Base-by-base conservation (phyloP, 345 rosid species). In the Citrus maxima region DNA sequence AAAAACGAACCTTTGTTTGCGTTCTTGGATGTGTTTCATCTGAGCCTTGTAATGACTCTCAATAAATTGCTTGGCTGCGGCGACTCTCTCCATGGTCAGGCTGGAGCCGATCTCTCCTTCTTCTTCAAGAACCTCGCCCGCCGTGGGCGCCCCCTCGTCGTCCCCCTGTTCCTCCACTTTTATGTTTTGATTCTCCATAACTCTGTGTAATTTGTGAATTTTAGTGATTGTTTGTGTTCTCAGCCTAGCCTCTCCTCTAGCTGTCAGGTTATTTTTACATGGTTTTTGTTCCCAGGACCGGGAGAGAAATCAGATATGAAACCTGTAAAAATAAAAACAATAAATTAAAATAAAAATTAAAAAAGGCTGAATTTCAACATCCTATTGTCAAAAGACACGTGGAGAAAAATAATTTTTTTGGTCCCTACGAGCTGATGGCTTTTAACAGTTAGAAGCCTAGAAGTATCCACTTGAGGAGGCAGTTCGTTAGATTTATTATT, bases 1-100 rank as follows among this genome's bases (percentile, higher is more conserved):
- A 42, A 4, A 56, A 3, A 16, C 14, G 67, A 54, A 92, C 98
- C 99, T 88, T 82, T 93, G 87, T 80, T 80, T 90, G 71, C 99
- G 92, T 58, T 95, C 92, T 77, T 86, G 95, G 73, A 91, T 89
- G 59, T 88, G 95, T 83, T 88, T 95, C 97, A 83, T 93, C 35
- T 95, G 99, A 42, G 84, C 86, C 82, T 90, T 92, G 87, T 95
- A 95, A 75, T 92, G 98, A 38, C 84, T 89, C 88, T 95, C 99
- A n/a, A 93, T 95, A 75, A 86, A 95, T 83, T 91, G 95, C 78
- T 95, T 93, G 10, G 98, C 97, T 9, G 96, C 99, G 49, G 94
- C 99, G 37, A 88, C 98, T 84, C 86, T 91, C 90, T 93, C 92
- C 83, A 88, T 83, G 55, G 97, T 93, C 83, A 87, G 87, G 87